phyloP scores from a whole-genome alignment of 805 yeast genomes.

The Ogataea parapolymorpha region DNA sequence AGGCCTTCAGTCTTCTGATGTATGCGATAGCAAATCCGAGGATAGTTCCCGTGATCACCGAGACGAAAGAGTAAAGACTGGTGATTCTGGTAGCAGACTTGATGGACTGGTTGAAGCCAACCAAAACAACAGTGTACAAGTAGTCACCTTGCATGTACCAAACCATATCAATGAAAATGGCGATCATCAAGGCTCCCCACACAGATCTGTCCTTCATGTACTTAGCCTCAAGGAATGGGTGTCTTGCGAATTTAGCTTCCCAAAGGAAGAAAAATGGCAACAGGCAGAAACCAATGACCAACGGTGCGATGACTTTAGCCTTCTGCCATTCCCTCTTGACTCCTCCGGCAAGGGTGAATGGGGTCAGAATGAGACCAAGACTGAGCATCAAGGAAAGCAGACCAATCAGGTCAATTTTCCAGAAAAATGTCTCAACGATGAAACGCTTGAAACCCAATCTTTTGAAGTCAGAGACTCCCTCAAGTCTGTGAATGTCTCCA shows the following conservation, averaged over 20 bases:
- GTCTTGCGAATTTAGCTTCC: conserved; percentile 53
- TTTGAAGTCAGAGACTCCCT: conserved; percentile 28
- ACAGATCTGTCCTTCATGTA: conserved; percentile 67
- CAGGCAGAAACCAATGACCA: conserved; percentile 61
- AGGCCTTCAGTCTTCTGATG: conserved; percentile 53
- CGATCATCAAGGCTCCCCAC: conserved; percentile 65
- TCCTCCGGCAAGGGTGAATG: conserved; percentile 77
- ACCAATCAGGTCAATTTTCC: conserved; percentile 68
- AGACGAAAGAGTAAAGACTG: conserved; percentile 60
- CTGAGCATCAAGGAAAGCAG: conserved; percentile 50
- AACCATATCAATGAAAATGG: conserved; percentile 55
- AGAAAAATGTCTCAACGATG: conserved; percentile 44
- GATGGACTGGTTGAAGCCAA: conserved; percentile 56
- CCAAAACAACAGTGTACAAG: conserved; percentile 62
- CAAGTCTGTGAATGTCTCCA: conserved; percentile 46
- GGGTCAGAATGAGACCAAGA: conserved; percentile 64
- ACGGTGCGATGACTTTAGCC: conserved; percentile 63
- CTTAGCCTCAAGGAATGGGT: conserved; percentile 62
- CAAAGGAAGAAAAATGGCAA: conserved; percentile 58
- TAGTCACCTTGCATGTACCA: conserved; percentile 71
- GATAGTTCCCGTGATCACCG: conserved; percentile 56
- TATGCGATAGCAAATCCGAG: conserved; percentile 52
- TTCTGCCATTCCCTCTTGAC: conserved; percentile 49
- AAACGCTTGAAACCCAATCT: conserved; percentile 32
- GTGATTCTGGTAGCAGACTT: conserved; percentile 67